Evolutionary conservation across 75 land plant species (phyloP).

Genomic region (Pinus albicaulis): DNA sequence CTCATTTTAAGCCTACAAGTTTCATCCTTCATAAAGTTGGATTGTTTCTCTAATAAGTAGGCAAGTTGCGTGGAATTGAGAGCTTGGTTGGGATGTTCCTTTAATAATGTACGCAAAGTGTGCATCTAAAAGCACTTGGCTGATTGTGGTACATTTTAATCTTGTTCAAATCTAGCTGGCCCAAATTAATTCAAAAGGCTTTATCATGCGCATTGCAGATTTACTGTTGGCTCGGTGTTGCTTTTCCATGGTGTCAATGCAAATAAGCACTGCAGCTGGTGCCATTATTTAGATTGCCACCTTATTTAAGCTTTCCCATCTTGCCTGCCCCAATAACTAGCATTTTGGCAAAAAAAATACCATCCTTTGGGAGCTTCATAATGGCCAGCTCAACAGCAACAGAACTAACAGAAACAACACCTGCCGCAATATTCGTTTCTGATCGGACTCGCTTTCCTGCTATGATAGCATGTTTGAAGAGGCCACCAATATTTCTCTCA

Average conservation of each 20-base stretch:
- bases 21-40: not conserved
- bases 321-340: no score
- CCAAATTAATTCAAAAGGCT: not conserved
- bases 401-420: no score
- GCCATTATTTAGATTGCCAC: slow-evolving; percentile 73
- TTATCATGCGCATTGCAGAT: slow-evolving; percentile 23
- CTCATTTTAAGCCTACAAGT: not conserved
- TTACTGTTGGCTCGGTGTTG: slow-evolving; percentile 47
- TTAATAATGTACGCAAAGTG: not conserved
- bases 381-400: no score
- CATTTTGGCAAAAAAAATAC: no score
- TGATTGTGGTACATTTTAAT: not conserved
- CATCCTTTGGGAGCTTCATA: no score
- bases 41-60: not conserved
- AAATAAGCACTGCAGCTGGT: slow-evolving; percentile 75
- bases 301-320: no score
- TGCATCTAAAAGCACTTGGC: not conserved
- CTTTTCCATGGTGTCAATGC: slow-evolving; percentile 62
- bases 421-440: no score
- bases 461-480: no score
- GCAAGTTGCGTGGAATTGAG: not conserved
- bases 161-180: not conserved
- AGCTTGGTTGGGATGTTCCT: not conserved
- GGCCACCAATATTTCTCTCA: no score
- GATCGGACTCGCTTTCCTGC: no score